Conservation (phyloP, 495 filamentous ascomycete genomes). For the Daldinia childiae region DNA sequence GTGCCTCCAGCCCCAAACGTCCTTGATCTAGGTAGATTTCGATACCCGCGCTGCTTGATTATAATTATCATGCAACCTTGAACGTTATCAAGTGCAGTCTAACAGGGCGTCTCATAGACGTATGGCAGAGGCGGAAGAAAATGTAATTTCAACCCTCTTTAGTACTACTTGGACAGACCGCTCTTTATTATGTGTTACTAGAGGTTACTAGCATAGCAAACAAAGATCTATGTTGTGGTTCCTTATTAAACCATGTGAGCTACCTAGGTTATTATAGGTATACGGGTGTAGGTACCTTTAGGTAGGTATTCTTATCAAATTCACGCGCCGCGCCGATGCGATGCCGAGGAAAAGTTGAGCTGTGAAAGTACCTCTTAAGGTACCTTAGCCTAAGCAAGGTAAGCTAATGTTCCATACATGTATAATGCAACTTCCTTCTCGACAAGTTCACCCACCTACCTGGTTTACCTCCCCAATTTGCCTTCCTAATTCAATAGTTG, state of each 20-base stretch:
- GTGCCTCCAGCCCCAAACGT: neutral
- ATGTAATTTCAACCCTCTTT: slow-evolving; percentile 12
- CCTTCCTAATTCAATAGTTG: too few species aligned
- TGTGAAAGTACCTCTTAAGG: neutral
- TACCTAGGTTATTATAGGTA: neutral
- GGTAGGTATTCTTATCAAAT: neutral
- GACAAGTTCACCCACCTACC: neutral
- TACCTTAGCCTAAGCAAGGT: neutral
- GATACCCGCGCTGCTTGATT: neutral
- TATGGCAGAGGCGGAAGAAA: slow-evolving; percentile 14
- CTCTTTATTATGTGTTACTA: slow-evolving; percentile 16
- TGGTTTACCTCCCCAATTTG: neutral
- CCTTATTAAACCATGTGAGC: neutral
- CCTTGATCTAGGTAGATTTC: slow-evolving; percentile 1
- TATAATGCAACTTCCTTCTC: neutral
- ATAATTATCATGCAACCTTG: neutral
- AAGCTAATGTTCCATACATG: neutral
- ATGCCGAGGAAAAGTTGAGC: neutral
- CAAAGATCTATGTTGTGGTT: slow-evolving; percentile 8
- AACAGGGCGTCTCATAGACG: neutral
- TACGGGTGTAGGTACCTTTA: too few species aligned
- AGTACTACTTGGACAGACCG: slow-evolving; percentile 22
- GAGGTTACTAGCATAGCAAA: slow-evolving; percentile 14
- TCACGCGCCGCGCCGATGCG: neutral
- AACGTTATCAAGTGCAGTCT: neutral